Base-by-base conservation (phyloP, 202 grass and related monocot genomes). In the Setaria viridis region DNA sequence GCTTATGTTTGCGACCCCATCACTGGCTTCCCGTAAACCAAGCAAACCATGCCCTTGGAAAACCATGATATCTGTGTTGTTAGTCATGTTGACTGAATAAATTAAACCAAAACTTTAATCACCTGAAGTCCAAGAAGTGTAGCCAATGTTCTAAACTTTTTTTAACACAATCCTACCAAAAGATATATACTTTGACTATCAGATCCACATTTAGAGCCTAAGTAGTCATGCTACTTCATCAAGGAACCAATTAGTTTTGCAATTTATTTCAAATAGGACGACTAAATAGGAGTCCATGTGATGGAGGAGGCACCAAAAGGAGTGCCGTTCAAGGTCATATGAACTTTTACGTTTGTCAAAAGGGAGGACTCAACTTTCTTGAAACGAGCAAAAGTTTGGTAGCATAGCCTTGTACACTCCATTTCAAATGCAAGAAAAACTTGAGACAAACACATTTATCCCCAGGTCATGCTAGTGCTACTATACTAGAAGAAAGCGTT, bases 361-460 rank as follows among this genome's bases (percentile, higher is more conserved):
- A 69, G 62, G 12, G 3, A 29, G 9, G 47, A 4, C 50, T 13
- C 13, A 30, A 11, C 78, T 85, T 86, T 86, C 88, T 82, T 82
- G 78, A 82, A 64, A 77, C 15, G 55, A 32, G 46, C 42, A 47
- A 88, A 88, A 83, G 86, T 63, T 77, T 33, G 39, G 5, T 68
- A 10, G 2, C 9, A 4, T 59, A 11, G 58, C 42, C 32, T 34
- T 20, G 7, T 11, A 11, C 48, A 12, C 59, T 50, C 19, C 70
- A 50, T 81, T 47, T 11, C 12, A 60, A 60, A 20, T 16, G 49
- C 37, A 30, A 21, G 37, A 56, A n/a, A 60, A n/a, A 60, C 35
- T 34, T 15, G 16, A 19, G 3, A 0, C 5, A 49, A 49, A 9
- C 69, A 49, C 4, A 14, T 20, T n/a, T n/a, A 63, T 70, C 35